A percentile compares a stretch with the other conserved stretches of the same genome.
Evolutionary conservation across 2,329 filamentous ascomycete genomes (phyloP).

Genomic region (Verticillium klebahnii): DNA sequence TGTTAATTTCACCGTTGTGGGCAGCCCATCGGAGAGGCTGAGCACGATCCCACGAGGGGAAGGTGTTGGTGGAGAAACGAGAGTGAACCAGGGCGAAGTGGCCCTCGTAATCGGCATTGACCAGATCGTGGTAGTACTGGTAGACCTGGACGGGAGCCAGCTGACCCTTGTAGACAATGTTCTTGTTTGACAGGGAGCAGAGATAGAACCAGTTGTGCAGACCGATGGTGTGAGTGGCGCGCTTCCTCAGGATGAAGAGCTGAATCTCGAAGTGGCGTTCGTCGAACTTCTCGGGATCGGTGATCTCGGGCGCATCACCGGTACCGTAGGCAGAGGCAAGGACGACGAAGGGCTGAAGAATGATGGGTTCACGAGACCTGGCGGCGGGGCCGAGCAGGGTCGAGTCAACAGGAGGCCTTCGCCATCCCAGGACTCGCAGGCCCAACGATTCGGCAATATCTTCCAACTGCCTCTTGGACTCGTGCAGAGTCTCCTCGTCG

Average conservation of each 20-base stretch:
- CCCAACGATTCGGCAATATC: constrained; percentile 85
- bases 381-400: constrained; percentile 89
- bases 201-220: constrained; percentile 99
- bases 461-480: constrained; percentile 91
- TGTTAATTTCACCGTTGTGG: constrained; percentile 99
- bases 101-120: constrained; percentile 94
- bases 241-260: constrained; percentile 91
- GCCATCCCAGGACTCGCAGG: constrained; percentile 90
- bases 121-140: constrained; percentile 94
- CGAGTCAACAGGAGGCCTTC: constrained; percentile 91
- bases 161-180: constrained; percentile 99
- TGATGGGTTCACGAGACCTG: constrained; percentile 88
- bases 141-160: constrained; percentile 93
- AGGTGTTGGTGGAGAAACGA: constrained; percentile 96
- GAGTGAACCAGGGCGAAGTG: constrained; percentile 97
- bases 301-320: constrained; percentile 71
- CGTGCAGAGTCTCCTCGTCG: constrained; percentile 80
- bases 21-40: constrained; percentile 95
- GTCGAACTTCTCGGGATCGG: constrained; percentile 77
- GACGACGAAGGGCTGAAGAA: constrained; percentile 93
- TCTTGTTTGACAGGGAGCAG: constrained; percentile 94
- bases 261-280: constrained; percentile 85
- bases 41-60: constrained; percentile 96
- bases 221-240: constrained; percentile 88
- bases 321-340: constrained; percentile 78